A percentile compares a stretch with the other conserved stretches of the same genome.
These are phyloP conservation scores for Paracoccidioides brasiliensis DNA, from an alignment of 2,329 filamentous ascomycete species.

Conservation along the genomic window DNA sequence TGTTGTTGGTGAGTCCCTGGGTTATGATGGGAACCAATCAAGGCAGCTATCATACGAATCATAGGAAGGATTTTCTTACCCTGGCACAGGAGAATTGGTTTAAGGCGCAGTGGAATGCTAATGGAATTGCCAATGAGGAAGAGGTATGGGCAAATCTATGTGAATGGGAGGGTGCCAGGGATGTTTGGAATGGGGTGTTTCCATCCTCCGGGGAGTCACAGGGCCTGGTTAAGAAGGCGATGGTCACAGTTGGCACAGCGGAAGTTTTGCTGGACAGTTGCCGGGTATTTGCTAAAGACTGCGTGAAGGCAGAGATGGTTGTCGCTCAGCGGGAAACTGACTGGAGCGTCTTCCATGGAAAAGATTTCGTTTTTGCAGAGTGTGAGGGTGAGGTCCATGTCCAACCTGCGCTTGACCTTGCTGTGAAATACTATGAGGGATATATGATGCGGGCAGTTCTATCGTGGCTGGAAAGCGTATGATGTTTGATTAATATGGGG, in stretches of 20 bases:
- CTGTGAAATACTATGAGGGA: background rate
- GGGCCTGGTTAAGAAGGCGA: background rate
- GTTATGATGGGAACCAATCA: background rate
- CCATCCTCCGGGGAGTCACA: background rate
- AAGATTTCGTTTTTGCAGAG: background rate
- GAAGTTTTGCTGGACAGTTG: constrained; percentile 1
- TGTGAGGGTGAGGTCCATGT: background rate
- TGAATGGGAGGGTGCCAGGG: background rate
- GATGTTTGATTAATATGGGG: background rate
- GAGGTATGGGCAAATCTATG: background rate
- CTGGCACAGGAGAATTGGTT: background rate
- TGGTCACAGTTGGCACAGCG: background rate
- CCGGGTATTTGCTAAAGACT: background rate
- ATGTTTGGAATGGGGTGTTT: background rate
- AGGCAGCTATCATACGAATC: background rate
- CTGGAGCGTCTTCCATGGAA: background rate
- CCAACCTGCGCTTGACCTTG: background rate
- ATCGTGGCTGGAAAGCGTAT: background rate
- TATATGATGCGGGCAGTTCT: background rate
- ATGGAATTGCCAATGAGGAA: background rate
- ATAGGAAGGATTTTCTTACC: background rate
- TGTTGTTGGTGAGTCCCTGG: background rate
- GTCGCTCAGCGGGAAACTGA: background rate
- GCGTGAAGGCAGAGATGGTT: background rate
- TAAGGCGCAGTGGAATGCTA: background rate